Percentiles rank a stretch among this genome's conserved stretches.
Conservation (phyloP, 352 stramenopile genomes). For the Globisporangium nunn region DNA sequence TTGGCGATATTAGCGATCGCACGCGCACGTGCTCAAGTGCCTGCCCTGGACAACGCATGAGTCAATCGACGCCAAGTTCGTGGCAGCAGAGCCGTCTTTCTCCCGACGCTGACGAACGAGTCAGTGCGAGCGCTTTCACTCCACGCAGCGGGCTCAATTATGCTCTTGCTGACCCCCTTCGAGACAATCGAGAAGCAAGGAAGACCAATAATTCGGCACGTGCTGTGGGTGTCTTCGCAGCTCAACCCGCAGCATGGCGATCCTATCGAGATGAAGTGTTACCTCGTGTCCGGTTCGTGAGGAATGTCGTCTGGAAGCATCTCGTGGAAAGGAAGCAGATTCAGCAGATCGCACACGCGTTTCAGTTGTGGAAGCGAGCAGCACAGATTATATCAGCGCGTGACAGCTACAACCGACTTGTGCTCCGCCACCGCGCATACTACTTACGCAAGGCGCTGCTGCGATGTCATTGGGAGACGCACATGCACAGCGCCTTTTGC, state of each 20-base stretch:
- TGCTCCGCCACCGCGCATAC: background rate
- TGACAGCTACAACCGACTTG: background rate
- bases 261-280: background rate
- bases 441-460: slow-evolving; percentile 8
- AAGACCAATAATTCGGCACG: background rate
- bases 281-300: background rate
- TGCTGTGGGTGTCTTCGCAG: too few relatives aligned
- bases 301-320: background rate
- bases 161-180: background rate
- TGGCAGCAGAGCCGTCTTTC: too few relatives aligned
- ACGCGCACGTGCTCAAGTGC: too few relatives aligned
- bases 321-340: background rate
- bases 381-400: background rate
- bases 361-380: background rate
- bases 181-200: background rate
- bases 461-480: slow-evolving; percentile 1
- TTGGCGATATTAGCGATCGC: too few relatives aligned
- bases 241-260: background rate
- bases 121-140: background rate
- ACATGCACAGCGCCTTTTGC: background rate
- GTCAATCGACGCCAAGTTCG: background rate
- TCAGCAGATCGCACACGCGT: background rate
- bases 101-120: too few relatives aligned
- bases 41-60: too few relatives aligned
- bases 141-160: background rate